Percentiles rank a stretch among this genome's conserved stretches.
Conservation (phyloP, 2,329 filamentous ascomycete genomes). For the Nothopassalora personata region DNA sequence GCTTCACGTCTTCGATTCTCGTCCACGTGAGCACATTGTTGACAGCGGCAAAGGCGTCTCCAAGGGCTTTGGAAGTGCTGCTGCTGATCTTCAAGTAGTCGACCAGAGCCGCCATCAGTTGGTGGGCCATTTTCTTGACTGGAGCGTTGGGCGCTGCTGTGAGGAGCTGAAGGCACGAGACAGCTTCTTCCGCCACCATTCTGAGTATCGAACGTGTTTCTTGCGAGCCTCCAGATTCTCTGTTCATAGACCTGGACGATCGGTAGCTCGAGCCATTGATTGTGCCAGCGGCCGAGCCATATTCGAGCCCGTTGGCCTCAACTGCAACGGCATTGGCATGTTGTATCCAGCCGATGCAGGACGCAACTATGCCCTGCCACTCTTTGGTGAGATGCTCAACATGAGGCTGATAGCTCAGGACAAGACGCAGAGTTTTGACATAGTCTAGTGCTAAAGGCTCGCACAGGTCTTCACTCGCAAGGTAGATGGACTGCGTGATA, state of each 20-base stretch:
- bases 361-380: slow-evolving; percentile 66
- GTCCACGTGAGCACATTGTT: slow-evolving; percentile 64
- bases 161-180: slow-evolving; percentile 26
- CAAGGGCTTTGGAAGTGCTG: slow-evolving; percentile 48
- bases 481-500: slow-evolving; percentile 60
- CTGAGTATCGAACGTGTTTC: slow-evolving; percentile 11
- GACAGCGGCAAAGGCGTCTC: slow-evolving; percentile 68
- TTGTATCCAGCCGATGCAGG: slow-evolving; percentile 61
- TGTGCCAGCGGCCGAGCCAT: slow-evolving; percentile 7
- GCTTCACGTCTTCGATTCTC: slow-evolving; percentile 61
- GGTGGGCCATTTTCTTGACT: slow-evolving; percentile 14
- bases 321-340: slow-evolving; percentile 22
- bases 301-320: slow-evolving; percentile 7
- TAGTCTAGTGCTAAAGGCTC: slow-evolving; percentile 70
- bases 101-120: slow-evolving; percentile 25
- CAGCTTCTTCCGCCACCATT: slow-evolving; percentile 29
- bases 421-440: slow-evolving; percentile 63
- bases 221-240: slow-evolving; percentile 26
- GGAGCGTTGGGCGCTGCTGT: slow-evolving; percentile 30
- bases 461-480: slow-evolving; percentile 61
- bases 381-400: slow-evolving; percentile 54
- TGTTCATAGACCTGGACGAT: slow-evolving; percentile 20
- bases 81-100: slow-evolving; percentile 49
- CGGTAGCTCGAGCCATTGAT: slow-evolving; percentile 21
- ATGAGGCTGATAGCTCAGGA: slow-evolving; percentile 70